A percentile compares a stretch with the other conserved stretches of the same genome.
These are phyloP conservation scores for Miamiensis avidus DNA, from an alignment of 169 alveolate species.

Conservation along the genomic window DNA sequence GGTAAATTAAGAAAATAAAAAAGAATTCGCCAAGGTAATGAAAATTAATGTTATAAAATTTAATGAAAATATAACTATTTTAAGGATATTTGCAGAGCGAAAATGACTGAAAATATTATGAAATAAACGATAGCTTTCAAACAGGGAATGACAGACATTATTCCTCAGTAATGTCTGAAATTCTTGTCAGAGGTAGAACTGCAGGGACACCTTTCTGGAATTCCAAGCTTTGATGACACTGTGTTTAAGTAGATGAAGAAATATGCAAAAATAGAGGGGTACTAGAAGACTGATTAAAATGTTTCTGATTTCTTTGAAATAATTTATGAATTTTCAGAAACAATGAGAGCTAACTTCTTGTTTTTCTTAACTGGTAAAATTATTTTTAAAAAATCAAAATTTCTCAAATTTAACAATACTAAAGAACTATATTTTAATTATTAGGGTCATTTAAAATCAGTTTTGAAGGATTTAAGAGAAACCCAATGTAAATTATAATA, in stretches of 20 bases:
- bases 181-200: background rate
- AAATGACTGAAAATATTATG: background rate
- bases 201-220: background rate
- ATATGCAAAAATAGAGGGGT: background rate
- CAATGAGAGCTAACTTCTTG: background rate
- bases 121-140: background rate
- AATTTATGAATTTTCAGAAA: background rate
- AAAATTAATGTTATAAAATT: too few species aligned
- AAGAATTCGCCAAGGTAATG: constrained; percentile 54
- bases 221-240: background rate
- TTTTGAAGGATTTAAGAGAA: background rate
- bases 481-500: too few species aligned
- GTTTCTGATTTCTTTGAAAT: background rate
- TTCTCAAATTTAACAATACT: background rate
- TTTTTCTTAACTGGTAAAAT: background rate
- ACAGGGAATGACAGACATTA: background rate
- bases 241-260: background rate
- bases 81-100: background rate
- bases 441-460: background rate
- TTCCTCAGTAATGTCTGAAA: background rate
- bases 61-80: background rate
- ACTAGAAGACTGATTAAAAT: background rate
- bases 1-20: constrained; percentile 73
- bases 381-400: background rate
- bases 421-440: too few species aligned